phyloP scores from a whole-genome alignment of 2,329 filamentous ascomycete genomes.

The Xylariomycetidae sp. region DNA sequence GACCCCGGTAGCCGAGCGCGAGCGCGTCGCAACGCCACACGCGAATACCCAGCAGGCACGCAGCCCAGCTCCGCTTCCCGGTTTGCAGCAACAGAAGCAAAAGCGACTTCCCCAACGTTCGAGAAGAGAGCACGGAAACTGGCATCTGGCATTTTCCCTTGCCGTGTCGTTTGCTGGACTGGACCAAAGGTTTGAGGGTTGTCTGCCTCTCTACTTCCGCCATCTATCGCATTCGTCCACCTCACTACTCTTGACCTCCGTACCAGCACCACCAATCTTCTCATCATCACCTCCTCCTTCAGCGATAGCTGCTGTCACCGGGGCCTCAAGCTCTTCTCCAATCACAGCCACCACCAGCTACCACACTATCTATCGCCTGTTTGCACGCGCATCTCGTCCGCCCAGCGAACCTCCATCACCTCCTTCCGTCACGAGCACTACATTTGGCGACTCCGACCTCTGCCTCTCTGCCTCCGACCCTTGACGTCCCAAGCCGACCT shows the following conservation, averaged over 20 bases:
- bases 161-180: conserved; percentile 24
- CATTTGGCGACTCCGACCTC: conserved; percentile 17
- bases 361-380: conserved; percentile 7
- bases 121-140: no score
- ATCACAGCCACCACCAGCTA: conserved; percentile 7
- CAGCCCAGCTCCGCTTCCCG: no score
- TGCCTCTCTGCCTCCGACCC: conserved; percentile 25
- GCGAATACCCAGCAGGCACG: no score
- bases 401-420: conserved; percentile 20
- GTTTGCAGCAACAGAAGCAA: no score
- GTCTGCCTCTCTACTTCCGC: conserved; percentile 27
- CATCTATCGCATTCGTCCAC: conserved; percentile 16
- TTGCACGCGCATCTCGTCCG: conserved; percentile 20
- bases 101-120: not conserved
- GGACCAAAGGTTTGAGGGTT: conserved; percentile 33
- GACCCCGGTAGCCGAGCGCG: no score
- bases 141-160: conserved; percentile 17
- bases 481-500: conserved; percentile 22
- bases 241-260: conserved; percentile 20
- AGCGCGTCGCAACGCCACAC: no score
- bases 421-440: conserved; percentile 13
- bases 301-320: conserved; percentile 9
- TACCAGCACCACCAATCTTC: conserved; percentile 18
- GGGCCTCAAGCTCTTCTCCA: conserved; percentile 9
- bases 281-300: conserved; percentile 11